Percentiles rank a stretch among this genome's conserved stretches.
phyloP scores from a whole-genome alignment of 2,329 filamentous ascomycete genomes.

The Phoma sp. region DNA sequence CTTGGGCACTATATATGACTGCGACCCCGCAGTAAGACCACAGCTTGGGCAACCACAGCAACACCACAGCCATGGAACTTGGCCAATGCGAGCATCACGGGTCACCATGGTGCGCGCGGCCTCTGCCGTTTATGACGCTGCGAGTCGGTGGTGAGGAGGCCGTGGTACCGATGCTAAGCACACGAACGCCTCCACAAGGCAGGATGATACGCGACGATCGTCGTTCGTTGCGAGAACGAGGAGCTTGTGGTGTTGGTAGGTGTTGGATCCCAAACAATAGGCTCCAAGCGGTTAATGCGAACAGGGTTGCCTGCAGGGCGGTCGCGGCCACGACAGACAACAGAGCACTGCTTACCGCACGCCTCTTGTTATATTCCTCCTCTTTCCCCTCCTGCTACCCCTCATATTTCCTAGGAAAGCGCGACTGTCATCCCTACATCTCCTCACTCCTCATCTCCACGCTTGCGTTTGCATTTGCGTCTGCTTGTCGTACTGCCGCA shows the following conservation, averaged over 20 bases:
- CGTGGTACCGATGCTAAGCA: slow-evolving; percentile 2
- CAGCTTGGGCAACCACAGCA: background rate
- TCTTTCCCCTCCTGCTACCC: background rate
- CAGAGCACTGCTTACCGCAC: slow-evolving; percentile 6
- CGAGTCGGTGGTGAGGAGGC: slow-evolving; percentile 2
- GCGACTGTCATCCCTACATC: background rate
- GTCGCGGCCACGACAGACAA: slow-evolving; percentile 14
- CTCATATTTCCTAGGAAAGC: slow-evolving; percentile 3
- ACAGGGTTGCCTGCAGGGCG: slow-evolving; percentile 11
- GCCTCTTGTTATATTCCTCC: background rate
- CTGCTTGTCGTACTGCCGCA: slow-evolving; percentile 1
- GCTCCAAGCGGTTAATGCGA: slow-evolving; percentile 15
- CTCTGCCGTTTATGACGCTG: slow-evolving; percentile 1
- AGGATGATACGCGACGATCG: background rate
- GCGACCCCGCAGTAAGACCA: background rate
- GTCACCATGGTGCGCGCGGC: slow-evolving; percentile 9
- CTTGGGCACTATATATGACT: background rate
- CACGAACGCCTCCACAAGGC: background rate
- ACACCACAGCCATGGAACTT: slow-evolving; percentile 1
- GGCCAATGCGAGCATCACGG: slow-evolving; percentile 3
- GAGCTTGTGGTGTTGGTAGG: background rate
- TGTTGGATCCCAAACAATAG: slow-evolving; percentile 7
- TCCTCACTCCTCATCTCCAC: background rate
- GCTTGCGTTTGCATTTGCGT: background rate
- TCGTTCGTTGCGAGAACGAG: background rate